phyloP scores from a whole-genome alignment of 106 monocot genomes.

The Cymbidium sinense region DNA sequence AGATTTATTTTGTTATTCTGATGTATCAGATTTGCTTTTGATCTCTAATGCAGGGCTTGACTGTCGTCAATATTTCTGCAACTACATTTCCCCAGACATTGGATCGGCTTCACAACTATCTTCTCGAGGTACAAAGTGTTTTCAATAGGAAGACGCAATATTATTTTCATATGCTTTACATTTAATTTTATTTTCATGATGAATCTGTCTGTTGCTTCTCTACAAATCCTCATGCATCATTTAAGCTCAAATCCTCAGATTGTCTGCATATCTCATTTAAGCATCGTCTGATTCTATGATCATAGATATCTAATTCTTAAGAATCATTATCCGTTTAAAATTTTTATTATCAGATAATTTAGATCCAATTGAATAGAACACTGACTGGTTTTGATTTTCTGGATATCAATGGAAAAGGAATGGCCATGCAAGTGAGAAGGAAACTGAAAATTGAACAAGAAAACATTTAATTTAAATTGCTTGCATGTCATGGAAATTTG shows the following conservation, averaged over 20 bases:
- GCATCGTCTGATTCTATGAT: too few relatives aligned
- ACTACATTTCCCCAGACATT: slow-evolving; percentile 90
- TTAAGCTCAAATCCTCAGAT: too few relatives aligned
- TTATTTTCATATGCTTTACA: neutral
- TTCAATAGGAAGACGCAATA: neutral
- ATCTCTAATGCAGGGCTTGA: slow-evolving; percentile 58
- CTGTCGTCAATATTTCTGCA: slow-evolving; percentile 88
- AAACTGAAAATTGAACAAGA: too few relatives aligned
- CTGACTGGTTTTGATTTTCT: too few relatives aligned
- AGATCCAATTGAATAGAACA: too few relatives aligned
- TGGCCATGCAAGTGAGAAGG: neutral
- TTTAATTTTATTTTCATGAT: neutral
- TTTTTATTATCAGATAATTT: too few relatives aligned
- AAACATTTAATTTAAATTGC: too few relatives aligned
- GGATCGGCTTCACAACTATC: slow-evolving; percentile 87
- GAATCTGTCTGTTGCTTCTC: neutral
- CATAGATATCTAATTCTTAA: too few relatives aligned
- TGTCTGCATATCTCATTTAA: too few relatives aligned
- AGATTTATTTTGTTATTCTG: neutral
- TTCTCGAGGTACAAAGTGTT: slow-evolving; percentile 66
- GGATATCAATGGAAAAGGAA: too few relatives aligned
- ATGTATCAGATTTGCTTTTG: slow-evolving; percentile 11
- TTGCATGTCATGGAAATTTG: too few relatives aligned
- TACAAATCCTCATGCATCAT: neutral
- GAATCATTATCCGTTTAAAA: too few relatives aligned